Conservation (phyloP, 2,329 filamentous ascomycete genomes). For the Arthrobotrys conoides region DNA sequence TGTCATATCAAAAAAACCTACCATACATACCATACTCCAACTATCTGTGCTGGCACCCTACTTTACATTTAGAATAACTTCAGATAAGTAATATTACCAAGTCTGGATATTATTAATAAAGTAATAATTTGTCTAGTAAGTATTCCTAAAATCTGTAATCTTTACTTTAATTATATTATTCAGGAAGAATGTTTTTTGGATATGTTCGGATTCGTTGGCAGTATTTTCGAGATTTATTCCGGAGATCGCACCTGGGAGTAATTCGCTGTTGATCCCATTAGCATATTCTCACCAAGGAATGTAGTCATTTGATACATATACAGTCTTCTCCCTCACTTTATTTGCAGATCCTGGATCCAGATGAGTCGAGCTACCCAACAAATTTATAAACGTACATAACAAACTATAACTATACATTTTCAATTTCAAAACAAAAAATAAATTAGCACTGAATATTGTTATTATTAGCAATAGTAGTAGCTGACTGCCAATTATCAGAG, state of each 20-base stretch:
- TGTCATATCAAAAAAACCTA: constrained; percentile 67
- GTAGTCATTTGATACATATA: constrained; percentile 75
- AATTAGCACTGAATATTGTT: constrained; percentile 78
- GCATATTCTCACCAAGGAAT: not conserved
- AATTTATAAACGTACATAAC: constrained; percentile 62
- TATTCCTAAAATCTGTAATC: constrained; percentile 97
- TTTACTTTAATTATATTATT: constrained; percentile 94
- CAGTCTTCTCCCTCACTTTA: constrained; percentile 90
- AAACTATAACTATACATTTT: constrained; percentile 64
- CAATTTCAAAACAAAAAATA: constrained; percentile 54
- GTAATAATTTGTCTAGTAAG: constrained; percentile 98
- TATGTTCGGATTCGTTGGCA: constrained; percentile 74
- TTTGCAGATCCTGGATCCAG: constrained; percentile 74
- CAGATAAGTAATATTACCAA: constrained; percentile 94
- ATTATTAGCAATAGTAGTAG: constrained; percentile 95
- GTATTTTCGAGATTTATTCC: constrained; percentile 91
- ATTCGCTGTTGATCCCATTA: constrained; percentile 74
- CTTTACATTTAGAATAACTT: constrained; percentile 95
- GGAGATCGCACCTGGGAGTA: constrained; percentile 92
- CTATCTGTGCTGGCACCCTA: constrained; percentile 99
- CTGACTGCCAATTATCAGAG: constrained; percentile 96
- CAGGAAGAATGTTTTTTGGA: constrained; percentile 63
- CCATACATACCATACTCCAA: constrained; percentile 99
- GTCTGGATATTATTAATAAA: constrained; percentile 99
- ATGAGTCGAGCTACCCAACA: constrained; percentile 64